Percentiles rank a stretch among this genome's conserved stretches.
phyloP scores from a whole-genome alignment of 306 rosid genomes.

The Lupinus albus region DNA sequence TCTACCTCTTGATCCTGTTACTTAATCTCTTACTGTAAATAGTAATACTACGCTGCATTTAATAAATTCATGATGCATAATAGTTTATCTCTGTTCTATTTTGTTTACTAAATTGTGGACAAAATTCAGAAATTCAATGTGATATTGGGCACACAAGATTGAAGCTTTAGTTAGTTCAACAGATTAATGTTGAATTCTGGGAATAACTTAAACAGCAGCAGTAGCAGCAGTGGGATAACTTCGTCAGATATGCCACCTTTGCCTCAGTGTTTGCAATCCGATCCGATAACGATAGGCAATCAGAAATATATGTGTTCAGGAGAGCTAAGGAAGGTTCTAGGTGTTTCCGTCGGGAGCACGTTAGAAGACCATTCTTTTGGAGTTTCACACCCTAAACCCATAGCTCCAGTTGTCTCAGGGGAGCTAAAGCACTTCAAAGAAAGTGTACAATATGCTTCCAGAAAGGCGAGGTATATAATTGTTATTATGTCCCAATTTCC shows the following conservation, averaged over 20 bases:
- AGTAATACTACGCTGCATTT: slow-evolving; percentile 15
- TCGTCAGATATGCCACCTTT: slow-evolving; percentile 73
- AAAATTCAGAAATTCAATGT: slow-evolving; percentile 29
- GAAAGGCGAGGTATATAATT: slow-evolving; percentile 74
- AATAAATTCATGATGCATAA: background rate
- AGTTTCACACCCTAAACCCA: slow-evolving; percentile 57
- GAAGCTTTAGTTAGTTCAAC: slow-evolving; percentile 38
- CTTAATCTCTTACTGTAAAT: background rate
- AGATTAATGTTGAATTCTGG: slow-evolving; percentile 66
- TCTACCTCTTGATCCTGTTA: slow-evolving; percentile 6
- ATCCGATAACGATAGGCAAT: slow-evolving; percentile 67
- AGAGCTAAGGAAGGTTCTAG: slow-evolving; percentile 79
- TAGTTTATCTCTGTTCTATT: background rate
- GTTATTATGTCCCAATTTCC: slow-evolving; percentile 27
- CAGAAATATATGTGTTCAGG: slow-evolving; percentile 50
- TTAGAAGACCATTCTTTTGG: slow-evolving; percentile 73
- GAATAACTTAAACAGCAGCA: slow-evolving; percentile 51
- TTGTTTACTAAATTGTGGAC: slow-evolving; percentile 22
- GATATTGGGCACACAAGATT: slow-evolving; percentile 35
- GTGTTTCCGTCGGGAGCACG: slow-evolving; percentile 59
- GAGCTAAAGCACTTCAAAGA: slow-evolving; percentile 80
- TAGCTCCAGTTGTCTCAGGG: slow-evolving; percentile 62
- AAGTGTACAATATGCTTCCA: slow-evolving; percentile 73
- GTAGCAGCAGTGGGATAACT: slow-evolving; percentile 49
- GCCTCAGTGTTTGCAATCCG: slow-evolving; percentile 76